Evolutionary conservation across 257 asterid species (phyloP), one percentile per base, ranked within the genome.

Genomic region (Craterostigma plantagineum): DNA sequence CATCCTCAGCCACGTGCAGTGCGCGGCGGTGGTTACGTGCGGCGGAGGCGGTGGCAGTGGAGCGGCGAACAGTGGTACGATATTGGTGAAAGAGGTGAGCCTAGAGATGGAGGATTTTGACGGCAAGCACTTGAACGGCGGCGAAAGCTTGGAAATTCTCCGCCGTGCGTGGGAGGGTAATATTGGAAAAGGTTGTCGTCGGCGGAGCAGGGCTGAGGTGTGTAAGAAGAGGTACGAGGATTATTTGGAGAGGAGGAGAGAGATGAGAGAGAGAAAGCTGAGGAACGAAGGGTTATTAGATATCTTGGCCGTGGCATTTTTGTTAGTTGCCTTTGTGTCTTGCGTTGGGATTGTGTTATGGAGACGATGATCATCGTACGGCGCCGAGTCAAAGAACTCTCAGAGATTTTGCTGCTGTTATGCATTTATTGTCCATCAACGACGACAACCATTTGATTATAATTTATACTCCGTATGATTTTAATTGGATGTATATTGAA

Each of bases 71-170:
- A 90, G 93, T 42, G 80, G 64, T 51, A 68, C 72, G 95, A 90
- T 73, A n/a, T n/a, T 23, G 54, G 74, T 87, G 62, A 76, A 57
- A 52, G 93, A 83, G 58, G 95, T 83, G 17, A 63, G 91, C 61
- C 18, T 79, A 55, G 76, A 70, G 56, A 63, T 79, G 56, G 95
- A 79, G 66, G 78, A 83, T 59, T 54, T 75, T 69, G 94, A 90
- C 10, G 94, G 92, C 11, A 56, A 12, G 55, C 79, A 75, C 3
- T 48, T 83, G 73, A 75, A 61, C 41, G 95, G 95, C 55, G 72
- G 49, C 77, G 92, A 79, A 11, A 77, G 95, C 65, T 35, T 90
- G 68, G 87, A 66, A 52, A 60, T 77, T 67, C 18, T 90, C 15
- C 72, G 68, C 1, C 60, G 65, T 50, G 84, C 79, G 0, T 10